phyloP scores from a whole-genome alignment of 306 rosid species.

The Argentina anserina region DNA sequence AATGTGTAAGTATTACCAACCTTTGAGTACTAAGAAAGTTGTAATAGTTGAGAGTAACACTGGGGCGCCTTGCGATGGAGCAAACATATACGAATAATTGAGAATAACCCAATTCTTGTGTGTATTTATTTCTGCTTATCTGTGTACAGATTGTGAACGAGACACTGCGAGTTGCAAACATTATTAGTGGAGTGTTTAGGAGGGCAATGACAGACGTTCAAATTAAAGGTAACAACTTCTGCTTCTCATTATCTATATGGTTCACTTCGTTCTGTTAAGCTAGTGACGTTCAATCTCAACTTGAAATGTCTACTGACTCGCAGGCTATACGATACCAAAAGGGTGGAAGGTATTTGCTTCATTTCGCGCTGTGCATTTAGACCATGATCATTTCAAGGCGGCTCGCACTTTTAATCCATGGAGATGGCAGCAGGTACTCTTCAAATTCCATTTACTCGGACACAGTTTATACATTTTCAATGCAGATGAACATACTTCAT shows the following conservation, averaged over 20 bases:
- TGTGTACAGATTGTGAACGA: conserved; percentile 71
- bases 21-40: not conserved
- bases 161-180: conserved; percentile 77
- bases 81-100: not conserved
- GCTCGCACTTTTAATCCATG: conserved; percentile 93
- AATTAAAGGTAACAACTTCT: conserved; percentile 55
- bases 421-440: conserved; percentile 80
- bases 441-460: not conserved
- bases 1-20: conserved; percentile 56
- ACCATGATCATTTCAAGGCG: conserved; percentile 74
- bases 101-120: not conserved
- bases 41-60: not conserved
- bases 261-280: not conserved
- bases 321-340: conserved; percentile 88
- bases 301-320: not conserved
- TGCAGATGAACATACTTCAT: not conserved
- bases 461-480: not conserved
- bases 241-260: not conserved
- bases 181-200: conserved; percentile 86
- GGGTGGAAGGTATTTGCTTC: conserved; percentile 95
- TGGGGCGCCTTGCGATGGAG: not conserved
- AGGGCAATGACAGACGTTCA: conserved; percentile 65
- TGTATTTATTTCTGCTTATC: too few species aligned
- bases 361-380: conserved; percentile 84
- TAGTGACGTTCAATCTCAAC: not conserved